Conservation (phyloP, 495 filamentous ascomycete genomes). For the Aspergillus asperescens region DNA sequence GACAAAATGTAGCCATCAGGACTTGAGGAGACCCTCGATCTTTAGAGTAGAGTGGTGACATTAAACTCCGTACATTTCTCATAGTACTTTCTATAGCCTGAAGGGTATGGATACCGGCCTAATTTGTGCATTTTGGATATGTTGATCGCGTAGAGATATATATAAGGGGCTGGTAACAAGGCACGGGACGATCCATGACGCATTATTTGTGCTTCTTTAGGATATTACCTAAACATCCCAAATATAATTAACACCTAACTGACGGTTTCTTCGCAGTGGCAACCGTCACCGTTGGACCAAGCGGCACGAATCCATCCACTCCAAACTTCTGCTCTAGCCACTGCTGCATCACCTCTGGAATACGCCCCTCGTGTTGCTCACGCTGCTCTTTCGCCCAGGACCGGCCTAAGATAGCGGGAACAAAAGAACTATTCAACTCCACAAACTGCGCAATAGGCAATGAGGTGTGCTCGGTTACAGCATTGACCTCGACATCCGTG, state of each 20-base stretch:
- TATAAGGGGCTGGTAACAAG: too few species aligned
- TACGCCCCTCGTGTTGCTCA: constrained; percentile 17
- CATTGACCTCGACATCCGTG: constrained; percentile 24
- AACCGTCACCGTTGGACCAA: constrained; percentile 33
- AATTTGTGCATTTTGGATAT: too few species aligned
- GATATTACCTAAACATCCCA: neutral
- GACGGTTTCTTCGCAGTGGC: constrained; percentile 29
- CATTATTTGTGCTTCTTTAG: too few species aligned
- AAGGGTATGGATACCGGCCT: too few species aligned
- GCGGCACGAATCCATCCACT: constrained; percentile 23
- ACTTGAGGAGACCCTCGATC: too few species aligned
- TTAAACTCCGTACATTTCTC: too few species aligned
- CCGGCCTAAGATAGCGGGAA: constrained; percentile 19
- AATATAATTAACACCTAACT: neutral
- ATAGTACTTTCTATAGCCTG: too few species aligned
- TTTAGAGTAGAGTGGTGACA: too few species aligned
- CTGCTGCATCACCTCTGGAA: constrained; percentile 24
- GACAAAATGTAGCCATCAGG: too few species aligned
- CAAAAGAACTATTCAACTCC: constrained; percentile 28
- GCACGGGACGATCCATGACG: too few species aligned
- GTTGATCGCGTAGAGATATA: too few species aligned
- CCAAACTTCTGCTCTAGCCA: constrained; percentile 32
- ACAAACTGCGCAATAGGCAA: constrained; percentile 25
- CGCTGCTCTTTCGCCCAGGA: constrained; percentile 36
- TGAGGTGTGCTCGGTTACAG: constrained; percentile 16